Percentiles rank a stretch among this genome's conserved stretches.
Conservation (phyloP, 768 basidiomycete species). For the Hysterangium stoloniferum region DNA sequence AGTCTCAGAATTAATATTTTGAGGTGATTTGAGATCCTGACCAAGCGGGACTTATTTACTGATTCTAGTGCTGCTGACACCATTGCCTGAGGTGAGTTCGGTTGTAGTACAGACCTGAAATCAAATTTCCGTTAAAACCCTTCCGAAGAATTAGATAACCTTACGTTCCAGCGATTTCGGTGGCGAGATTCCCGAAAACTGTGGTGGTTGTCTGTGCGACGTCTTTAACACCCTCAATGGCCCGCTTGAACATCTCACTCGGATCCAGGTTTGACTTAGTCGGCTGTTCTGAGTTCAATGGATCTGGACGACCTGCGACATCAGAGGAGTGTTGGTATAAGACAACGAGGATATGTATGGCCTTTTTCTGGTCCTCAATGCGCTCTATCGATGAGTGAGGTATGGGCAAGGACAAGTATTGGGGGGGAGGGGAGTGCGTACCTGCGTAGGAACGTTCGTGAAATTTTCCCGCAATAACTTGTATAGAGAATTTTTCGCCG, state of each 20-base stretch:
- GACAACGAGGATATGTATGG: constrained; percentile 58
- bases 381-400: constrained; percentile 46
- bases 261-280: constrained; percentile 35
- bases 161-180: constrained; percentile 48
- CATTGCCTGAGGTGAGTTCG: constrained; percentile 77
- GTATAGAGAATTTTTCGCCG: constrained; percentile 80
- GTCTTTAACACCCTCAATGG: constrained; percentile 58
- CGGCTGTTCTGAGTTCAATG: constrained; percentile 34
- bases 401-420: constrained; percentile 5
- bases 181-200: constrained; percentile 53
- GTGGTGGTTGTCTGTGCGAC: constrained; percentile 83
- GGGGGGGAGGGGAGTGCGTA: constrained; percentile 17
- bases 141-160: constrained; percentile 8
- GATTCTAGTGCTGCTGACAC: constrained; percentile 74
- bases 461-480: constrained; percentile 78
- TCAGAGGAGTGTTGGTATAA: constrained; percentile 77
- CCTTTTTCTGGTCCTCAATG: constrained; percentile 75
- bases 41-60: constrained; percentile 70
- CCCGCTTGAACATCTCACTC: constrained; percentile 61
- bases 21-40: constrained; percentile 20
- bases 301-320: constrained; percentile 59
- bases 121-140: neutral
- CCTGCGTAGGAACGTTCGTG: constrained; percentile 70
- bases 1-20: neutral
- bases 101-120: constrained; percentile 73